Base-by-base conservation (phyloP, 179 eudicot species). In the Spinacia oleracea region DNA sequence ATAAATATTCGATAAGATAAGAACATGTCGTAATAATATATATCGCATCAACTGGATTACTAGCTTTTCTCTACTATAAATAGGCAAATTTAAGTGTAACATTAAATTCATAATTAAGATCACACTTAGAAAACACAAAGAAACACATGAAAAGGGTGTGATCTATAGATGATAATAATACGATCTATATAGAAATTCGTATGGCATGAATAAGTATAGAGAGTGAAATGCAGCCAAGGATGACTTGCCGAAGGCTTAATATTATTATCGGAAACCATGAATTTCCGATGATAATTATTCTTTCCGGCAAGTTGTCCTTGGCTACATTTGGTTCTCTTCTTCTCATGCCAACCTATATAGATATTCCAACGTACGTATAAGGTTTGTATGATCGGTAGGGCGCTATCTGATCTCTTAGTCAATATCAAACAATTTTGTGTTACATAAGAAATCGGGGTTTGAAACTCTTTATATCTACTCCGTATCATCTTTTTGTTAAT, bases 191-290 rank as follows among this genome's bases (percentile, higher is more conserved):
- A 51, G 46, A 48, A 68, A 69, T 70, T 45, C 72, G 46, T 38
- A 27, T 81, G 74, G 81, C 84, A 77, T 81, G 84, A 77, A 73
- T 73, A 71, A 65, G 80, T 72, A 20, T 38, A 53, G 78, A 81
- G 81, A 77, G 78, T 77, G 78, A 43, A 81, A 81, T 64, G 81
- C 78, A 77, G 84, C 84, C 84, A 81, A 81, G 84, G 84, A 81
- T 77, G 81, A 81, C 84, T 81, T 81, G 84, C 84, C 84, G 81
- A 78, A 25, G 9, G 27, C 15, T 6, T 35, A 21, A 5, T 35
- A 35, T 16, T 25, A 0, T 9, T 58, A 58, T 4, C n/a, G 32
- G 42, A n/a, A 32, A 32, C 42, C 38, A 25, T 21, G 31, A 63
- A 63, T 15, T 6, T 5, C 18, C 10, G 32, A 62, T 63, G 6